Base-by-base conservation (phyloP, 805 yeast species). In the Wickerhamomyces alni region DNA sequence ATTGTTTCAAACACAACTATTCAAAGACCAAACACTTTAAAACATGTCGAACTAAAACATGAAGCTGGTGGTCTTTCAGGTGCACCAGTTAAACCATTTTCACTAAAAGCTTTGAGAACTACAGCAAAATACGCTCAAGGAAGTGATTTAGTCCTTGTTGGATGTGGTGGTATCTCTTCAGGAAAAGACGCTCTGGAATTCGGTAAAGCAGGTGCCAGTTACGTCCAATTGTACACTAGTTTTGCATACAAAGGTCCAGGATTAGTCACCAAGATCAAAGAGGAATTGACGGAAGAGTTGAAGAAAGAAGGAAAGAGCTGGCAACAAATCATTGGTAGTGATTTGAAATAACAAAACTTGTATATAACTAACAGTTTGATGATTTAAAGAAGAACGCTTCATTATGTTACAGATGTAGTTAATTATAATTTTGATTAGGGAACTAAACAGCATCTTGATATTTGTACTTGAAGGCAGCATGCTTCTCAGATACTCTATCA, bases 241-340 rank as follows among this genome's bases (percentile, higher is more conserved):
- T 86, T 86, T 60, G 96, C 95, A 1, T 91, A 87, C 68, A 79
- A 78, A 56, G 98, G 98, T 1, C 96, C 97, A 1, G 95, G 95
- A 3, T 66, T 86, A 38, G 84, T 82, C 9, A 66, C 74, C 38
- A 69, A 72, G 51, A 67, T 83, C 44, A 77, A 79, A 44, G 72
- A 72, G 43, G 86, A 78, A 51, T 65, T 82, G 35, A 67, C 74
- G 15, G 58, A 58, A 8, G 81, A 82, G 58, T 69, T 91, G 54
- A 65, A 66, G 40, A 77, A 72, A 50, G 89, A 82, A 55, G 91
- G 87, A 8, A 80, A 80, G 61, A 80, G 87, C 3, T 91, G 98
- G 98, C 67, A 70, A 60, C 77, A 87, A 58, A 80, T 87, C 37
- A 68, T 86, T 30, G 91, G 91, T 21, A 62, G 69, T 43, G 87